These are phyloP conservation scores for Porcisia hertigi DNA, from an alignment of 208 protist genomes.

Conservation along the genomic window DNA sequence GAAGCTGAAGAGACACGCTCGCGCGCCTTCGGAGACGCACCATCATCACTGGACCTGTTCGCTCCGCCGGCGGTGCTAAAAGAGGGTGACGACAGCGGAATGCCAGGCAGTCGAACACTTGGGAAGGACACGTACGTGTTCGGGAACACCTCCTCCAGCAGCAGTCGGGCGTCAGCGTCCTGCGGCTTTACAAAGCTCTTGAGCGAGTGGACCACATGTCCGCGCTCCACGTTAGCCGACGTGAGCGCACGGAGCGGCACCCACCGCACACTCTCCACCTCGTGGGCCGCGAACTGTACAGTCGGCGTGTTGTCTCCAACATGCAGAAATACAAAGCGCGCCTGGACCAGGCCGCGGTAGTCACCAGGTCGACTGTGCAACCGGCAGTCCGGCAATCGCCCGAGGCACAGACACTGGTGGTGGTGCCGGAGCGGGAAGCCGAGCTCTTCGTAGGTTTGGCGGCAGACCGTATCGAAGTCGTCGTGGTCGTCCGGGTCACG, in stretches of 20 bases:
- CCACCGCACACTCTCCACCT: slow-evolving; percentile 69
- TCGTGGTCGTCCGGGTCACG: slow-evolving; percentile 71
- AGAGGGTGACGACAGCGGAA: slow-evolving; percentile 1
- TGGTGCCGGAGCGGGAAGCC: slow-evolving; percentile 55
- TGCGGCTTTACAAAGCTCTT: slow-evolving; percentile 41
- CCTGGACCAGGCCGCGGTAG: slow-evolving; percentile 44
- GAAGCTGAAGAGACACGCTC: neutral
- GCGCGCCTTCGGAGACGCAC: neutral
- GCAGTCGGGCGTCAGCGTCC: slow-evolving; percentile 45
- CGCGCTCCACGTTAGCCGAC: slow-evolving; percentile 26
- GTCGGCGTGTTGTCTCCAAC: slow-evolving; percentile 68
- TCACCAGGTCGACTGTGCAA: slow-evolving; percentile 34
- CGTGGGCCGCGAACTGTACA: slow-evolving; percentile 41
- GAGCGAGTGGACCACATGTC: slow-evolving; percentile 55
- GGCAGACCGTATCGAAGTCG: slow-evolving; percentile 52
- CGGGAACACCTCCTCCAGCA: slow-evolving; percentile 58
- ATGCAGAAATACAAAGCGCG: slow-evolving; percentile 82
- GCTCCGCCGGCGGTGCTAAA: neutral
- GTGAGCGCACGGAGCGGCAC: slow-evolving; percentile 47
- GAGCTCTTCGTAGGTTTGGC: slow-evolving; percentile 49
- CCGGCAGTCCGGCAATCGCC: slow-evolving; percentile 60
- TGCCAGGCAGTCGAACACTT: slow-evolving; percentile 32
- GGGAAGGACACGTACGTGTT: slow-evolving; percentile 56
- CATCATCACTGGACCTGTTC: neutral
- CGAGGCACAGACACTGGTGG: slow-evolving; percentile 57